These are phyloP conservation scores for Lachnellula subtilissima DNA, from an alignment of 2,329 filamentous ascomycete species.

Conservation along the genomic window DNA sequence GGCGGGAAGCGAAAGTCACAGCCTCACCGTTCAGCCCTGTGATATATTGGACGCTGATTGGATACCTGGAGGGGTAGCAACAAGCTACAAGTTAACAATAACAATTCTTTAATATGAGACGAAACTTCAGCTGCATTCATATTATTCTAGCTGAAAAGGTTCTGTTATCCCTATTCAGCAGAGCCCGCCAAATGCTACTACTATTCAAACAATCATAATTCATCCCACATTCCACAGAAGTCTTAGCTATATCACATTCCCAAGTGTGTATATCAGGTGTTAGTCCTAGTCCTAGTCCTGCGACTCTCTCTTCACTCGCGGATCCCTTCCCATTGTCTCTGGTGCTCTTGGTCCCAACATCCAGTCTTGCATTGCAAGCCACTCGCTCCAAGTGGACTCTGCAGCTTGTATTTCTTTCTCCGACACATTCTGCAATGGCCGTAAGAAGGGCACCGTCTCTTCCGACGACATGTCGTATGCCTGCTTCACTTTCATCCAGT, in stretches of 20 bases:
- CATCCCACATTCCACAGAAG: conserved; percentile 5
- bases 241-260: neutral
- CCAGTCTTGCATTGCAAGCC: conserved; percentile 97
- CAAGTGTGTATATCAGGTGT: neutral
- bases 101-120: neutral
- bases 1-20: neutral
- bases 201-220: conserved; percentile 10
- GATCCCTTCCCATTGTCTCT: conserved; percentile 4
- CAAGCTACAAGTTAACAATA: neutral
- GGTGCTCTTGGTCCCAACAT: conserved; percentile 69
- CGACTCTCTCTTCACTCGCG: conserved; percentile 19
- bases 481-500: conserved; percentile 82
- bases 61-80: neutral
- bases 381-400: conserved; percentile 86
- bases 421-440: conserved; percentile 70
- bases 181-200: neutral
- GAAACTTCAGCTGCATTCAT: neutral
- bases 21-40: conserved; percentile 10
- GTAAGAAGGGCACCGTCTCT: conserved; percentile 82
- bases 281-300: conserved; percentile 7
- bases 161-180: neutral
- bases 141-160: neutral
- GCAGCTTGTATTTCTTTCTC: conserved; percentile 78
- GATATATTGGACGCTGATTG: neutral
- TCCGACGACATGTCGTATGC: conserved; percentile 83